Conservation (phyloP, 257 asterid species). For the Solanum lignicaule region DNA sequence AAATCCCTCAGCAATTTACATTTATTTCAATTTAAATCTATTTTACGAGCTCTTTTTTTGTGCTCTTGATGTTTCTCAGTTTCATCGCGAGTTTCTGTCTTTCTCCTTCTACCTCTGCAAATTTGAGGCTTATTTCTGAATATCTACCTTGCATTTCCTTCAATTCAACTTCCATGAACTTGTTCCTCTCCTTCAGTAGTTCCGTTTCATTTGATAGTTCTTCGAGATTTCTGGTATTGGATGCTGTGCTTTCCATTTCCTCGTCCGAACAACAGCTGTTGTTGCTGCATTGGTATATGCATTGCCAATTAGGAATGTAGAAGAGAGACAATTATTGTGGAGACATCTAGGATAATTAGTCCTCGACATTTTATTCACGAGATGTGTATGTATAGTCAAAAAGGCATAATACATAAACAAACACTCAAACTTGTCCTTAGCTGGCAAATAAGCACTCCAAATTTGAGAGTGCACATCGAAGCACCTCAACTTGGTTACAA, state of each 20-base stretch:
- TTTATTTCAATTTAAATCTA: neutral
- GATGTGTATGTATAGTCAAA: neutral
- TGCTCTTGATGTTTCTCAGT: conserved; percentile 44
- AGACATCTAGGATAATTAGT: neutral
- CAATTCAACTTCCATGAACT: conserved; percentile 58
- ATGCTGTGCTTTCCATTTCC: neutral
- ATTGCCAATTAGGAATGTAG: neutral
- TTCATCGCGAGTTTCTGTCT: conserved; percentile 88
- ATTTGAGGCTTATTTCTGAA: conserved; percentile 90
- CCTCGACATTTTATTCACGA: neutral
- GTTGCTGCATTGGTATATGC: neutral
- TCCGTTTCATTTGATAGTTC: conserved; percentile 29
- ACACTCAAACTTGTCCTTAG: neutral
- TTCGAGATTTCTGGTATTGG: conserved; percentile 2
- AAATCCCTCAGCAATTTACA: neutral
- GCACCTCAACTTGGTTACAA: neutral
- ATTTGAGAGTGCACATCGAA: neutral
- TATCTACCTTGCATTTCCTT: conserved; percentile 96
- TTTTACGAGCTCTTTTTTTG: conserved; percentile 39
- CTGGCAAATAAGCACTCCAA: neutral
- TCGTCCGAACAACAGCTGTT: neutral
- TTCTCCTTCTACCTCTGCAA: conserved; percentile 99
- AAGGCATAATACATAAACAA: neutral
- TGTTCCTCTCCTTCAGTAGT: conserved; percentile 51
- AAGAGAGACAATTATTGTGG: neutral